phyloP scores from a whole-genome alignment of 495 filamentous ascomycete genomes.

The Xylaria telfairii region DNA sequence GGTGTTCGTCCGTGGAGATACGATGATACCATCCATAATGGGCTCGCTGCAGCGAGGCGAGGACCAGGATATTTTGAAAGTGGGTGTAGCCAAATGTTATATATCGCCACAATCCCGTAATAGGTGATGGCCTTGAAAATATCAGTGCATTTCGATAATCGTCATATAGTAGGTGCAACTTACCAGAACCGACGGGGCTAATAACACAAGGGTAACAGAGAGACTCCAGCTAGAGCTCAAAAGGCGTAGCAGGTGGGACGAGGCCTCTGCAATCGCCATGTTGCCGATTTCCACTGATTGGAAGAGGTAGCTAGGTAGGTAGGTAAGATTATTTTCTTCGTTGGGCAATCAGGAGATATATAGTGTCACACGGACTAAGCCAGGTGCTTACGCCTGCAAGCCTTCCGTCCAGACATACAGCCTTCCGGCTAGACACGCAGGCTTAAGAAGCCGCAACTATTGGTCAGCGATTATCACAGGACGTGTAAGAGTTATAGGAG shows the following conservation, averaged over 20 bases:
- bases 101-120: constrained; percentile 27
- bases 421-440: too few relatives aligned
- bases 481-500: too few relatives aligned
- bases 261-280: constrained; percentile 2
- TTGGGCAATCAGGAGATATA: neutral
- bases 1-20: constrained; percentile 28
- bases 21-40: constrained; percentile 20
- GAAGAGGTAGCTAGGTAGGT: neutral
- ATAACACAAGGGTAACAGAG: neutral
- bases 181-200: neutral
- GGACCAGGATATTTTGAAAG: constrained; percentile 58
- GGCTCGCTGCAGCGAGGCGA: constrained; percentile 27
- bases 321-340: neutral
- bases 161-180: neutral
- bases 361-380: too few relatives aligned
- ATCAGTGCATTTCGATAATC: neutral
- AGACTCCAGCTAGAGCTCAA: neutral
- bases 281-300: too few relatives aligned
- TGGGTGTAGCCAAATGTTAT: constrained; percentile 56
- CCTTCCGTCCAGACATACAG: too few relatives aligned
- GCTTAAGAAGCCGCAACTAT: too few relatives aligned
- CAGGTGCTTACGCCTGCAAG: too few relatives aligned
- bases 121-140: constrained; percentile 8
- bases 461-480: too few relatives aligned
- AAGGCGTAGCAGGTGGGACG: neutral